phyloP scores from a whole-genome alignment of 2,329 filamentous ascomycete species.

The Paecilomyces fulvus region DNA sequence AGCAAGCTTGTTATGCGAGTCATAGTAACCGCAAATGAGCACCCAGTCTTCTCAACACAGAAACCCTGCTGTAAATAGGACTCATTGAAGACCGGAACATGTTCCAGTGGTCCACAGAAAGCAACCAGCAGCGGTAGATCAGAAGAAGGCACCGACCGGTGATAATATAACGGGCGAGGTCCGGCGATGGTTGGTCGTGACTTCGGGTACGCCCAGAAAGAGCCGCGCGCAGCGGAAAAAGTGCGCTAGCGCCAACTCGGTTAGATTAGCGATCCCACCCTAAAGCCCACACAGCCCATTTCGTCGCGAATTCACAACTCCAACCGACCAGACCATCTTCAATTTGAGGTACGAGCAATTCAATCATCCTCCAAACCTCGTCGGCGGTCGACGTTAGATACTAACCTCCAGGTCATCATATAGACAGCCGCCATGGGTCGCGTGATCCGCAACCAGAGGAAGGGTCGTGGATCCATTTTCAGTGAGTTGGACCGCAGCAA shows the following conservation, averaged over 20 bases:
- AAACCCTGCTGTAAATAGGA: not conserved
- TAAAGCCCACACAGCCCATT: slow-evolving; percentile 38
- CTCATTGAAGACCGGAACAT: not conserved
- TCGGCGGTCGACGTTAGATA: slow-evolving; percentile 21
- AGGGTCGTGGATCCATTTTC: slow-evolving; percentile 71
- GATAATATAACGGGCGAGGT: not conserved
- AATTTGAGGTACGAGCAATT: slow-evolving; percentile 34
- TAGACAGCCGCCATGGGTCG: slow-evolving; percentile 51
- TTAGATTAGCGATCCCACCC: slow-evolving; percentile 39
- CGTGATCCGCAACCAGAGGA: slow-evolving; percentile 70
- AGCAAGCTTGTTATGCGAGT: not conserved
- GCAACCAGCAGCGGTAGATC: not conserved
- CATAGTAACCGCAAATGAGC: not conserved
- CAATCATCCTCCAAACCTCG: slow-evolving; percentile 20
- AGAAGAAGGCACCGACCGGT: not conserved
- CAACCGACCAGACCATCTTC: slow-evolving; percentile 35
- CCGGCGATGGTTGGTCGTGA: not conserved
- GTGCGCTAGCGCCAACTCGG: slow-evolving; percentile 26
- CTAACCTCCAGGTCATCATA: slow-evolving; percentile 25
- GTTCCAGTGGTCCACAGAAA: not conserved
- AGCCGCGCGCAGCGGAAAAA: slow-evolving; percentile 9
- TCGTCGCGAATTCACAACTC: slow-evolving; percentile 32
- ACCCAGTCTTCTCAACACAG: not conserved
- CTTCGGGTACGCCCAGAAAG: not conserved
- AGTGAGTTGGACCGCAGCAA: slow-evolving; percentile 47